phyloP scores from a whole-genome alignment of 2,329 filamentous ascomycete species.

The Orbilia brochopaga region DNA sequence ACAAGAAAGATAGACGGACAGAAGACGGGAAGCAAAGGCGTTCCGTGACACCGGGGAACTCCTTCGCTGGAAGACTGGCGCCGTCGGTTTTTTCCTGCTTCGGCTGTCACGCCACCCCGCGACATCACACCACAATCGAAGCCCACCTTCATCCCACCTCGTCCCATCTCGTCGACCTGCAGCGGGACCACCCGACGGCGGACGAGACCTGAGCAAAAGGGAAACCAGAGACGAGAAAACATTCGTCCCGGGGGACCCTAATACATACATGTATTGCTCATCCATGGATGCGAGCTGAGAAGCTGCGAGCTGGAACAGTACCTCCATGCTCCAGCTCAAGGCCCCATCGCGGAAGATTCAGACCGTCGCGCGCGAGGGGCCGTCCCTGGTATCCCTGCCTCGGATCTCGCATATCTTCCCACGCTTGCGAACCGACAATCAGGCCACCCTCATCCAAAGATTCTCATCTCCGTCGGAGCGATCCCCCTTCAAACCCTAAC shows the following conservation, averaged over 20 bases:
- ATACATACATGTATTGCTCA: no score
- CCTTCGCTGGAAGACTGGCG: slow-evolving; percentile 1
- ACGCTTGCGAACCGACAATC: slow-evolving; percentile 11
- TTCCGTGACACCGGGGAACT: background rate
- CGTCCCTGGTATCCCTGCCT: slow-evolving; percentile 27
- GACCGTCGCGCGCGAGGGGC: no score
- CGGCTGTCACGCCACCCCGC: slow-evolving; percentile 36
- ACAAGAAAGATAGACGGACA: slow-evolving; percentile 5
- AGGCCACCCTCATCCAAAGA: slow-evolving; percentile 44
- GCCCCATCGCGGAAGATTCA: background rate
- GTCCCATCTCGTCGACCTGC: slow-evolving; percentile 17
- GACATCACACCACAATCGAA: slow-evolving; percentile 46
- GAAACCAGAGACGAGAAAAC: background rate
- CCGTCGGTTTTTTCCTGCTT: slow-evolving; percentile 23
- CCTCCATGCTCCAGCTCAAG: background rate
- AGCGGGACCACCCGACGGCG: slow-evolving; percentile 41
- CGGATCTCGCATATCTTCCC: slow-evolving; percentile 38
- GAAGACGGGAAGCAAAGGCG: slow-evolving; percentile 11
- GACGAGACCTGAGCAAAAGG: background rate
- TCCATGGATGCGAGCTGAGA: background rate
- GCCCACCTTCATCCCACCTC: background rate
- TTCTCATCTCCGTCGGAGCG: background rate
- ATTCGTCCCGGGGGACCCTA: no score
- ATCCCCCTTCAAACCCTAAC: slow-evolving; percentile 1
- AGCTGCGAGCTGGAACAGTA: background rate